These are phyloP conservation scores for Clathrus columnatus DNA, from an alignment of 768 basidiomycete species.

Conservation along the genomic window DNA sequence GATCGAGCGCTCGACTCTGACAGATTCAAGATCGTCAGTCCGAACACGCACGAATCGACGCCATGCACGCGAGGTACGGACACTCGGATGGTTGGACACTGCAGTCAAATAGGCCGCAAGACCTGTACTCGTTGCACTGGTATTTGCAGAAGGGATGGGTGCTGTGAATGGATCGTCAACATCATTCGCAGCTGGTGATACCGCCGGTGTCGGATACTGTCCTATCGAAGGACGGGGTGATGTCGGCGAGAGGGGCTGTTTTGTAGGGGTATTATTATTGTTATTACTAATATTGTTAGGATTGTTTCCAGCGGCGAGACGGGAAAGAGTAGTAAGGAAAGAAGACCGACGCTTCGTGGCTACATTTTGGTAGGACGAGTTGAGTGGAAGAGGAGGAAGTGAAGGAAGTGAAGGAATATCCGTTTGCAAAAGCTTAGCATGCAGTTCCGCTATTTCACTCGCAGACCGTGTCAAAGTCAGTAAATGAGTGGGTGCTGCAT, in stretches of 20 bases:
- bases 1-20: conserved; percentile 78
- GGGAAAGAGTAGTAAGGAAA: conserved; percentile 80
- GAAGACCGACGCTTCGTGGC: conserved; percentile 64
- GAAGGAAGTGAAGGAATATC: conserved; percentile 49
- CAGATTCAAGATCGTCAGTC: conserved; percentile 82
- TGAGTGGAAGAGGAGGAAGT: conserved; percentile 56
- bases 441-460: conserved; percentile 72
- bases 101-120: conserved; percentile 77
- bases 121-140: conserved; percentile 34
- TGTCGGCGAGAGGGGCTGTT: conserved; percentile 20
- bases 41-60: conserved; percentile 79
- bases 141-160: conserved; percentile 14
- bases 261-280: conserved; percentile 25
- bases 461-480: conserved; percentile 75
- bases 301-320: conserved; percentile 38
- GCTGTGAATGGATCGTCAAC: conserved; percentile 48
- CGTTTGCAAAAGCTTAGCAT: conserved; percentile 55
- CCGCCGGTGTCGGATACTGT: conserved; percentile 33
- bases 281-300: conserved; percentile 13
- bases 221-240: conserved; percentile 22
- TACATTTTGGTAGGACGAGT: conserved; percentile 27
- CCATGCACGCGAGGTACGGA: conserved; percentile 67
- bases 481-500: conserved; percentile 78
- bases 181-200: conserved; percentile 44
- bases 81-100: conserved; percentile 53